Evolutionary conservation across 2,329 filamentous ascomycete genomes (phyloP), one percentile per base, ranked within the genome.

Genomic region (Beauveria sp.): DNA sequence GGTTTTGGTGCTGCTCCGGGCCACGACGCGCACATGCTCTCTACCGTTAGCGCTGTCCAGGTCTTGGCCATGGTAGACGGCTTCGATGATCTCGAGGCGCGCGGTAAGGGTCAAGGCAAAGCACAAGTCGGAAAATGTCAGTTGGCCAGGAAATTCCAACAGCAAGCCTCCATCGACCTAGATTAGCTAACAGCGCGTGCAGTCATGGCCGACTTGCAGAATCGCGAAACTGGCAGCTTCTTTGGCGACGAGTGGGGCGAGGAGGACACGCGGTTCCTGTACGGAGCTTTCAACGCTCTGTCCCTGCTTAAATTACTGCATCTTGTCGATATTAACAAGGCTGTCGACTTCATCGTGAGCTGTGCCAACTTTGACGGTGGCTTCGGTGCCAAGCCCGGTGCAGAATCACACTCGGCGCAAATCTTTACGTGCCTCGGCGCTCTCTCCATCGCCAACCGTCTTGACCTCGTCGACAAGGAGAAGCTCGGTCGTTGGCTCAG

Each of bases 211-310:
- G 79, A 79, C 64, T 82, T 97, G 56, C 94, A 99, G 70, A 88
- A 96, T 71, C 79, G 77, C 22, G 79, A 88, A 60, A 91, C 88
- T 3, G 94, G 94, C 62, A 94, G 90, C 0, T 97, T 99, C 73
- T 85, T 88, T 59, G 94, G 94, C 55, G 94, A 99, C 70, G 88
- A 96, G 73, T 99, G 92, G 92, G 94, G 94, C 37, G 94, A 99
- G 74, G 88, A 89, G 64, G 94, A 99, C 74, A 97, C 94, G 0
- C 86, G 94, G 26, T 99, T 99, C 71, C 80, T 99, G 12, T 97
- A 96, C 71, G 89, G 89, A 41, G 92, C 91, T 8, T 80, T 99
- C 61, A 96, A 96, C 71, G 91, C 91, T 0, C 80, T 99, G 18
- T 97, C 93, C 0, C 83, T 99, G 10, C 81, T 99, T 20, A 84